phyloP scores from a whole-genome alignment of 345 rosid species.

The Trapa incisa region DNA sequence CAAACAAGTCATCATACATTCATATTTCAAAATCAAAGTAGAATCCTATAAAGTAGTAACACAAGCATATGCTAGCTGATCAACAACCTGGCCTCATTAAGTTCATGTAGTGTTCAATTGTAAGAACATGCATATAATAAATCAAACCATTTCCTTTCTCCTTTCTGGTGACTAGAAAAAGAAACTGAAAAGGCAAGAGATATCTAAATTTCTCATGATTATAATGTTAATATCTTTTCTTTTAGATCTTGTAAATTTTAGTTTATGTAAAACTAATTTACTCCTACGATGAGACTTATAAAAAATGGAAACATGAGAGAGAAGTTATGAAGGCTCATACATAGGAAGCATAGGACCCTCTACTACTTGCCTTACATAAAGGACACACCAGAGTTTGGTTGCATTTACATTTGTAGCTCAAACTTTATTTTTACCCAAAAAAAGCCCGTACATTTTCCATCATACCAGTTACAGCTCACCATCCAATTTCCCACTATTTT shows the following conservation, averaged over 20 bases:
- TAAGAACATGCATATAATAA: neutral
- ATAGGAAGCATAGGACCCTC: neutral
- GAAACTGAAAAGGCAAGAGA: neutral
- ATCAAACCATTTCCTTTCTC: neutral
- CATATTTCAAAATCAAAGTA: neutral
- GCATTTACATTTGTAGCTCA: too few relatives aligned
- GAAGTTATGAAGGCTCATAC: neutral
- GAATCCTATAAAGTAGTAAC: conserved; percentile 6
- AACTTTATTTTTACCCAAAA: too few relatives aligned
- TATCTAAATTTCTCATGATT: neutral
- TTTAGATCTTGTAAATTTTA: neutral
- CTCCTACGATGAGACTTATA: neutral
- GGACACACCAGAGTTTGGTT: too few relatives aligned
- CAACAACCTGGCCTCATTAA: neutral
- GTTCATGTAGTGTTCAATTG: neutral
- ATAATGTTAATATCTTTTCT: neutral
- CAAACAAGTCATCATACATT: neutral
- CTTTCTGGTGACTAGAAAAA: neutral
- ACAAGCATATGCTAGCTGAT: neutral
- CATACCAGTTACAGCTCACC: too few relatives aligned
- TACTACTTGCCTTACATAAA: too few relatives aligned
- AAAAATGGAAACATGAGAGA: neutral
- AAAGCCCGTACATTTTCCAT: too few relatives aligned
- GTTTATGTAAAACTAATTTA: neutral
- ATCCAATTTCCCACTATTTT: too few relatives aligned